Evolutionary conservation across 1,284 basidiomycete genomes (phyloP).

Genomic region (Phellinidium pouzarii): DNA sequence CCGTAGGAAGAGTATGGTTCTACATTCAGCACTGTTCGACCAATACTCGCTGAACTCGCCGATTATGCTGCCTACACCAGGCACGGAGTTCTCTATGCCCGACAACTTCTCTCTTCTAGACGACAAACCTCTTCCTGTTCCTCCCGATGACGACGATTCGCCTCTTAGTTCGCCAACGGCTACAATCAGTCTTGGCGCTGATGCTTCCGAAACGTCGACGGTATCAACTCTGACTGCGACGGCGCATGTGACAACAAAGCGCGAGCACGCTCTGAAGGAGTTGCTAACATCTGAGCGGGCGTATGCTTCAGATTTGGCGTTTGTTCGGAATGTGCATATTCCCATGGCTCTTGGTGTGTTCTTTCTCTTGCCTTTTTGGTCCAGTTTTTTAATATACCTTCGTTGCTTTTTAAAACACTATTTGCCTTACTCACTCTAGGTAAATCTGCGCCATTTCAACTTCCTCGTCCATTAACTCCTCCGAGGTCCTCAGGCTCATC

Average conservation of each 20-base stretch:
- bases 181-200: slow-evolving; percentile 2
- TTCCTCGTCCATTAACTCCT: slow-evolving; percentile 28
- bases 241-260: slow-evolving; percentile 48
- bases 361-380: slow-evolving; percentile 16
- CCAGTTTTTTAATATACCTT: neutral
- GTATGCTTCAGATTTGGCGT: slow-evolving; percentile 82
- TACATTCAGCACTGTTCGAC: slow-evolving; percentile 7
- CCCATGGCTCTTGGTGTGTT: slow-evolving; percentile 62
- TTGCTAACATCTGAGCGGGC: slow-evolving; percentile 79
- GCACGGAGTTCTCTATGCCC: neutral
- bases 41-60: slow-evolving; percentile 7
- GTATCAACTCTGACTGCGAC: slow-evolving; percentile 19
- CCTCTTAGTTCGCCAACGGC: slow-evolving; percentile 9
- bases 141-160: slow-evolving; percentile 9
- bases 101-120: slow-evolving; percentile 9
- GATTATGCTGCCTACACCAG: slow-evolving; percentile 5
- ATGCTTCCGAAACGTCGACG: slow-evolving; percentile 13
- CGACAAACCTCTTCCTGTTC: slow-evolving; percentile 17
- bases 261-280: slow-evolving; percentile 80
- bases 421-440: slow-evolving; percentile 29
- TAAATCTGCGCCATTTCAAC: slow-evolving; percentile 36
- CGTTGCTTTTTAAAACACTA: neutral
- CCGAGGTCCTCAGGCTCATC: slow-evolving; percentile 34
- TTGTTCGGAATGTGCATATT: slow-evolving; percentile 81
- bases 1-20: slow-evolving; percentile 8